Conservation (phyloP, 2,329 filamentous ascomycete species). For the Phialocephala sp. region DNA sequence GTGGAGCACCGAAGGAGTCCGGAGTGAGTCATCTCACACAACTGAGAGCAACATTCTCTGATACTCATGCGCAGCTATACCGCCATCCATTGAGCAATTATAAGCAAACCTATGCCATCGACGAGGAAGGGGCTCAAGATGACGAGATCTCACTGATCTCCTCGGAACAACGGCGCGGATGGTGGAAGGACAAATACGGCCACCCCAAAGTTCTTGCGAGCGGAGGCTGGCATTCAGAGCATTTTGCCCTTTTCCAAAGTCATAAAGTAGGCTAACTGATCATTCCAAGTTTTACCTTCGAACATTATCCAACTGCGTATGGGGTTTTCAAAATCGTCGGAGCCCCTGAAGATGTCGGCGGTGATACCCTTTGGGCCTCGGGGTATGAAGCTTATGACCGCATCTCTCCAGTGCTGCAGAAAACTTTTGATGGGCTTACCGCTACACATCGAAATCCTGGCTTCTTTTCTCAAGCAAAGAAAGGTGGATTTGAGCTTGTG, state of each 20-base stretch:
- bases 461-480: neutral
- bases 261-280: neutral
- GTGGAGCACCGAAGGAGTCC: neutral
- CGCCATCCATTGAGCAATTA: neutral
- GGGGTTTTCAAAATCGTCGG: neutral
- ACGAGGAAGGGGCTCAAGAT: slow-evolving; percentile 1
- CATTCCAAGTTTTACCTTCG: neutral
- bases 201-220: neutral
- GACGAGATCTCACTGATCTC: neutral
- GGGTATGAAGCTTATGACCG: slow-evolving; percentile 59
- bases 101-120: neutral
- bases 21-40: neutral
- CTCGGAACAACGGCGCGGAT: neutral
- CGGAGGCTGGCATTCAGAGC: slow-evolving; percentile 6
- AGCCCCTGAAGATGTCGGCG: neutral
- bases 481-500: slow-evolving; percentile 4
- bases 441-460: slow-evolving; percentile 46
- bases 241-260: neutral
- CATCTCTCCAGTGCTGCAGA: slow-evolving; percentile 53
- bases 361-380: slow-evolving; percentile 50
- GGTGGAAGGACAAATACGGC: neutral
- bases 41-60: neutral
- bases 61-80: neutral
- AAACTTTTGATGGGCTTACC: slow-evolving; percentile 54
- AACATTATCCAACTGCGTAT: neutral